Base-by-base conservation (phyloP, 257 asterid genomes). In the Plantago ovata region DNA sequence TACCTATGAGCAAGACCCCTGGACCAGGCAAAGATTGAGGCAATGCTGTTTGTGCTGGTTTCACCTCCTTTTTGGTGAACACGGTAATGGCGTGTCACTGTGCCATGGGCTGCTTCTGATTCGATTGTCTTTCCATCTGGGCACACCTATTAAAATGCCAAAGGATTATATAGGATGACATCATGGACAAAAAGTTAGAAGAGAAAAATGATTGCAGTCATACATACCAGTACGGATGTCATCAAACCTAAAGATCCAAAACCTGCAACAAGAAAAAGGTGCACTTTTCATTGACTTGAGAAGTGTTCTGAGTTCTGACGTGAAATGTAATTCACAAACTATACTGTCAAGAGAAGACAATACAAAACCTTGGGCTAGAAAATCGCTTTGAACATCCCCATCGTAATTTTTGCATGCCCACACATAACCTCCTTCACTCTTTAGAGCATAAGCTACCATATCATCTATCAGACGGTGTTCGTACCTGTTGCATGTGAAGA, bases 371-470 rank as follows among this genome's bases (percentile, higher is more conserved):
- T 93, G 99, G 50, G 97, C 99, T 65, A 93, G 66, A 68, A 93
- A 86, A 73, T 93, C 99, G 79, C 99, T 93, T 66, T 93, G 99
- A 49, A 93, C 99, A 66, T 93, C 97, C 20, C 99, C 99, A 41
- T 93, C 99, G 51, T 93, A 93, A 67, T 93, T 93, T 72, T 93
- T 93, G 81, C 99, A 93, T 10, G 99, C 99, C 99, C 99, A 93
- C n/a, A 93, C 97, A 66, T 93, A 89, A 43, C 94, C 97, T 63
- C 99, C 99, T 13, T 89, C 96, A 9, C 96, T 93, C 84, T 93
- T 93, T 48, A 93, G 75, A 69, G 99, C 91, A 73, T 89, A 89
- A 59, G 99, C 99, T 72, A 93, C 99, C 97, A 93, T 93, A 66
- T 93, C 99, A 79, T 93, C 99, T 28, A 93, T 93, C 18, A 93